A percentile compares a stretch with the other conserved stretches of the same genome.
These are phyloP conservation scores for Magnusiomyces tetraspermus DNA, from an alignment of 1,139 yeast genomes.

Conservation along the genomic window DNA sequence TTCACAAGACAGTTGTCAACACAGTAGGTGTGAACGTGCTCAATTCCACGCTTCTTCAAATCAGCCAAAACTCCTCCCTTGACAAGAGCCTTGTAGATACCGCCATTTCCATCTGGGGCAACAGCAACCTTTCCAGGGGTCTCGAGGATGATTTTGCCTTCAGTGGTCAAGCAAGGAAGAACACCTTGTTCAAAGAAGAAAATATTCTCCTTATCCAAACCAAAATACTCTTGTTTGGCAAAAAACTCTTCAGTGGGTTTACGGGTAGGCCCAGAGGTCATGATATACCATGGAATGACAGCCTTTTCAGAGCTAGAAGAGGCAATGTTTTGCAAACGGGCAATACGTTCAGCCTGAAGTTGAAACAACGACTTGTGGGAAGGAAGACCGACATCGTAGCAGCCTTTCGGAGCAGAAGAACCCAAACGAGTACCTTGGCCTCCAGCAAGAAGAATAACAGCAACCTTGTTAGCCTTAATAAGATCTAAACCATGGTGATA, in stretches of 20 bases:
- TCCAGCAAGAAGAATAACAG: conserved; percentile 88
- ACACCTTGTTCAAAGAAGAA: conserved; percentile 90
- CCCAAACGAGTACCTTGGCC: conserved; percentile 98
- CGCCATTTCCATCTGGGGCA: conserved; percentile 98
- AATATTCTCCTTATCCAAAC: conserved; percentile 51
- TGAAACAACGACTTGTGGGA: conserved; percentile 79
- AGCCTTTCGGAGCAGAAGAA: conserved; percentile 84
- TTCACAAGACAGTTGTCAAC: conserved; percentile 89
- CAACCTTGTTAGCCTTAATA: conserved; percentile 65
- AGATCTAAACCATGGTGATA: conserved; percentile 53
- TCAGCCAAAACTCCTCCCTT: conserved; percentile 60
- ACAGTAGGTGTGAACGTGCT: conserved; percentile 93
- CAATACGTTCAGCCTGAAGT: conserved; percentile 81
- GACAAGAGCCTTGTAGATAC: conserved; percentile 75
- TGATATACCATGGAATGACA: conserved; percentile 73
- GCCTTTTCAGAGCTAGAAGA: conserved; percentile 18
- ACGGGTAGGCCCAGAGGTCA: conserved; percentile 93
- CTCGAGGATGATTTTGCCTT: conserved; percentile 67
- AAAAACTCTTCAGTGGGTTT: conserved; percentile 68
- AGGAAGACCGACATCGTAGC: conserved; percentile 79
- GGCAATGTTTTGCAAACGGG: conserved; percentile 53
- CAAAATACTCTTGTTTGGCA: conserved; percentile 52
- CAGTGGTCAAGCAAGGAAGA: conserved; percentile 71
- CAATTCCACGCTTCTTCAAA: conserved; percentile 56
- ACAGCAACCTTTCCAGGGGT: conserved; percentile 51